Evolutionary conservation across 1,284 basidiomycete genomes (phyloP).

Genomic region (Ceratobasidium theobromae): DNA sequence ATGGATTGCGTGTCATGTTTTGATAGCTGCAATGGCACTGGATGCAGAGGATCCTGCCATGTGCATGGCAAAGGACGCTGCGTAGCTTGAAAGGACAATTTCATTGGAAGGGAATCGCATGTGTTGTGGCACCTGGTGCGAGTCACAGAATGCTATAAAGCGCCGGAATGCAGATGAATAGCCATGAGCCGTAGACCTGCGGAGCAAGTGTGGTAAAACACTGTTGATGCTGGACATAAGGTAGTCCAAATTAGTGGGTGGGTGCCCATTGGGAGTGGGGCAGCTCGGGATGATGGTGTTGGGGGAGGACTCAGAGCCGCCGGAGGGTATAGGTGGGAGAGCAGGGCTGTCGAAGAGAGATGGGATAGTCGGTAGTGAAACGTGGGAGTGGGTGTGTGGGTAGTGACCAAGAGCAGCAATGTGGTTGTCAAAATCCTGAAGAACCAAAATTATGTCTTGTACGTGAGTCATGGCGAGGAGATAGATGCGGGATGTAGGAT

Average conservation of each 20-base stretch:
- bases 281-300: too few species aligned
- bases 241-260: neutral
- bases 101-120: slow-evolving; percentile 40
- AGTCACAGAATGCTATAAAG: slow-evolving; percentile 30
- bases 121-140: slow-evolving; percentile 31
- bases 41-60: slow-evolving; percentile 36
- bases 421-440: too few species aligned
- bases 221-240: neutral
- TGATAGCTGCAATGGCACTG: slow-evolving; percentile 37
- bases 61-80: slow-evolving; percentile 37
- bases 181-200: neutral
- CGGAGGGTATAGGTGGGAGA: too few species aligned
- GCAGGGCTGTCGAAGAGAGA: too few species aligned
- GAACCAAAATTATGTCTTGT: too few species aligned
- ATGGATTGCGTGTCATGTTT: slow-evolving; percentile 42
- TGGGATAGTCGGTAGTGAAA: too few species aligned
- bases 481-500: too few species aligned
- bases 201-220: neutral
- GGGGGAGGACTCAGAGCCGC: too few species aligned
- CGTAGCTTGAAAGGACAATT: slow-evolving; percentile 40
- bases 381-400: too few species aligned
- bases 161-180: neutral
- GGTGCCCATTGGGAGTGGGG: neutral
- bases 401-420: too few species aligned
- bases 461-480: too few species aligned